Conservation (phyloP, 1,284 basidiomycete species). For the Heterobasidion irregulare region DNA sequence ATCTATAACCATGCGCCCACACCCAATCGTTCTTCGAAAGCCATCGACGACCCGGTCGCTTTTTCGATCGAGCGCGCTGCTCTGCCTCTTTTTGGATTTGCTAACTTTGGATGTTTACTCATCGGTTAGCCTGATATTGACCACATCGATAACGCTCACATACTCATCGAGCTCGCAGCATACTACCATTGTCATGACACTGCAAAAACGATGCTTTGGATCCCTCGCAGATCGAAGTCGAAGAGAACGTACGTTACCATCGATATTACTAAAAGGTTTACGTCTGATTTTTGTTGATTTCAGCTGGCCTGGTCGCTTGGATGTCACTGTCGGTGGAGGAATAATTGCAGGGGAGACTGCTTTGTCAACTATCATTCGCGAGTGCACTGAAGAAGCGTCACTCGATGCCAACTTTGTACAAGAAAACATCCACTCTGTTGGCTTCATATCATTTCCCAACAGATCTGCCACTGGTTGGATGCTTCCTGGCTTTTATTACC, state of each 20-base stretch:
- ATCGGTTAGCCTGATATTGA: conserved; percentile 13
- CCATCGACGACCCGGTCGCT: conserved; percentile 17
- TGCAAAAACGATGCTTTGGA: conserved; percentile 24
- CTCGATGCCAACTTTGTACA: conserved; percentile 25
- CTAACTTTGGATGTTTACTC: conserved; percentile 34
- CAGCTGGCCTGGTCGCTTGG: conserved; percentile 33
- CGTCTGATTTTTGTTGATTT: not conserved
- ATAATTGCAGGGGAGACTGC: conserved; percentile 28
- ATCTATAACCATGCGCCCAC: conserved; percentile 10
- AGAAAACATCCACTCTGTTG: conserved; percentile 20
- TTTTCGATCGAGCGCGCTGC: conserved; percentile 34
- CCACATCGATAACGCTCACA: not conserved
- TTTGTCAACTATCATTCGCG: conserved; percentile 26
- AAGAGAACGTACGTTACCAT: conserved; percentile 28
- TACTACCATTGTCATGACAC: conserved; percentile 18
- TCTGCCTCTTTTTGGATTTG: conserved; percentile 33
- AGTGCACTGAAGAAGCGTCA: conserved; percentile 32
- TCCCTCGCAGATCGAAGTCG: conserved; percentile 28
- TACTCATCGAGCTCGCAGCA: conserved; percentile 5
- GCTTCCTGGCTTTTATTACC: conserved; percentile 33
- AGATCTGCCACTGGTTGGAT: conserved; percentile 31
- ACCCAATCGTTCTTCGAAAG: not conserved
- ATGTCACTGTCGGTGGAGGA: conserved; percentile 36
- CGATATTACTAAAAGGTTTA: not conserved
- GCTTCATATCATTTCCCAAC: conserved; percentile 29